Conservation (phyloP, 2,329 filamentous ascomycete species). For the Graphilbum fragrans region DNA sequence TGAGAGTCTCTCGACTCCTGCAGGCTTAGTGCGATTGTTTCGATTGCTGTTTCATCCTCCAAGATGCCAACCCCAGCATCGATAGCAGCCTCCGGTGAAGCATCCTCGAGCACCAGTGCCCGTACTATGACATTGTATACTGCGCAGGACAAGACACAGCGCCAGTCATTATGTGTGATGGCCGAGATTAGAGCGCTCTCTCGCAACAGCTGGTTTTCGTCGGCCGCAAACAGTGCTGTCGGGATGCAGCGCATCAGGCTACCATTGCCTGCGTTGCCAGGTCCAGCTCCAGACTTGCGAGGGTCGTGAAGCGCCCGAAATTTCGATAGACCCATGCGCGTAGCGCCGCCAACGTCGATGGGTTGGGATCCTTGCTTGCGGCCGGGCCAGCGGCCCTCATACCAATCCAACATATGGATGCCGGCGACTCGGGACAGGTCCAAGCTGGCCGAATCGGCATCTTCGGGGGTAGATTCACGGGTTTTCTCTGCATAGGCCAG, state of each 20-base stretch:
- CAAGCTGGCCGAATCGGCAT: slow-evolving; percentile 7
- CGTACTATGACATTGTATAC: slow-evolving; percentile 28
- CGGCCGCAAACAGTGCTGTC: slow-evolving; percentile 26
- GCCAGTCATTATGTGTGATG: slow-evolving; percentile 25
- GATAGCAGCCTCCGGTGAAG: slow-evolving; percentile 15
- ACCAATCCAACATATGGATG: slow-evolving; percentile 28
- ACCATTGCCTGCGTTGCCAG: slow-evolving; percentile 28
- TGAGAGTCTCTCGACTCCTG: too few species aligned
- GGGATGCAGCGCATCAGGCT: slow-evolving; percentile 35
- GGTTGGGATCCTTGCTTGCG: slow-evolving; percentile 20
- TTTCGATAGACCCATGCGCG: slow-evolving; percentile 18
- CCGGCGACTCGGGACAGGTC: slow-evolving; percentile 23
- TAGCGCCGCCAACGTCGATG: slow-evolving; percentile 27
- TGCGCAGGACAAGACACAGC: slow-evolving; percentile 23
- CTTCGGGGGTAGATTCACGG: too few species aligned
- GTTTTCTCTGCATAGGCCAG: slow-evolving; percentile 30
- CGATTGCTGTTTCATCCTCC: slow-evolving; percentile 8
- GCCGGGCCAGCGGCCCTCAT: slow-evolving; percentile 28
- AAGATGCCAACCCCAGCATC: slow-evolving; percentile 10
- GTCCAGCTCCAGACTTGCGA: slow-evolving; percentile 22
- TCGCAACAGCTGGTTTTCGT: slow-evolving; percentile 12
- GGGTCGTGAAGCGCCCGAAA: slow-evolving; percentile 19
- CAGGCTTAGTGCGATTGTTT: background rate
- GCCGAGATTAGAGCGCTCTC: slow-evolving; percentile 25
- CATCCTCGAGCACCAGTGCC: slow-evolving; percentile 17